Conservation (phyloP, 139 green algal species). For the Pedinophyceae sp. region DNA sequence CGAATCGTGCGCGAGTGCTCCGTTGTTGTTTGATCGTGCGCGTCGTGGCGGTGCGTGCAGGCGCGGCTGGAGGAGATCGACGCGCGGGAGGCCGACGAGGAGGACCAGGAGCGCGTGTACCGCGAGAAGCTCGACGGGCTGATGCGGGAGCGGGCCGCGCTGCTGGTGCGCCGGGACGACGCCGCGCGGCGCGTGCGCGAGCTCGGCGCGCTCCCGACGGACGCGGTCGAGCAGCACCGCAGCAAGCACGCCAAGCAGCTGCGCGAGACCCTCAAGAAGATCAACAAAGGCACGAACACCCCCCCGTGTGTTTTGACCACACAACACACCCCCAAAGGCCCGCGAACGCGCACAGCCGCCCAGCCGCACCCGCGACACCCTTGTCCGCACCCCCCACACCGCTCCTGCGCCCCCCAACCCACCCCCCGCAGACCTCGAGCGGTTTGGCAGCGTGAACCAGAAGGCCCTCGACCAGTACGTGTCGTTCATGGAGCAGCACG, state of each 20-base stretch:
- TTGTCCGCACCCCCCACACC: neutral
- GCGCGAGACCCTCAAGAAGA: neutral
- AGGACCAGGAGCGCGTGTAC: constrained; percentile 17
- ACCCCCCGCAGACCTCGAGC: constrained; percentile 37
- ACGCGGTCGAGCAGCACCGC: constrained; percentile 66
- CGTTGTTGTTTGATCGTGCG: neutral
- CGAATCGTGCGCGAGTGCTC: no score
- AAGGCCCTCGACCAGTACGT: constrained; percentile 93
- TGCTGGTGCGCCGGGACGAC: constrained; percentile 40
- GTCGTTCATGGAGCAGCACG: constrained; percentile 76
- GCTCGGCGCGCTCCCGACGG: constrained; percentile 70
- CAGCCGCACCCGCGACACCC: no score
- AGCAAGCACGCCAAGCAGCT: constrained; percentile 12
- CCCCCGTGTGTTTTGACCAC: no score
- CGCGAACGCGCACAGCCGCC: neutral
- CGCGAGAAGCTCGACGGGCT: constrained; percentile 38
- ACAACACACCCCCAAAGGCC: neutral
- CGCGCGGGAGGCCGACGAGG: constrained; percentile 28
- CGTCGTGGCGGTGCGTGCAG: neutral
- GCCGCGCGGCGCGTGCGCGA: constrained; percentile 70
- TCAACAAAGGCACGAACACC: no score
- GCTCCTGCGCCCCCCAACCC: neutral
- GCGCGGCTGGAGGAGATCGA: constrained; percentile 10
- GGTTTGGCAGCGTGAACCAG: constrained; percentile 77
- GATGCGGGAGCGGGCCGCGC: constrained; percentile 21